Percentiles rank a stretch among this genome's conserved stretches.
These are phyloP conservation scores for Penicillium dipodomyicola DNA, from an alignment of 495 filamentous ascomycete species.

Conservation along the genomic window DNA sequence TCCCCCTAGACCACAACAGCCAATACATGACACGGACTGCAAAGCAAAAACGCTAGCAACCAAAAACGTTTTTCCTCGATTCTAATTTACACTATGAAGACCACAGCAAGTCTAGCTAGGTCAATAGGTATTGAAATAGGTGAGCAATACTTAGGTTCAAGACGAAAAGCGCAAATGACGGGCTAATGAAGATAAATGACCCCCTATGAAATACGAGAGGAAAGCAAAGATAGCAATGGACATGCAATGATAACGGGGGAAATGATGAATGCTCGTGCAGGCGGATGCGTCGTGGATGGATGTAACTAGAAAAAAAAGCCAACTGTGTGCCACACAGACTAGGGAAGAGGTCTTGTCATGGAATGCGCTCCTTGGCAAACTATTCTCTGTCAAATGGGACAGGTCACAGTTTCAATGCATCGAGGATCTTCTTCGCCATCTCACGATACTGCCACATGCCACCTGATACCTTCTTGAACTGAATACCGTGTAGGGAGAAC, in stretches of 20 bases:
- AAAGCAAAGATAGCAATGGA: slow-evolving; percentile 14
- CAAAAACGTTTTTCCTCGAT: slow-evolving; percentile 22
- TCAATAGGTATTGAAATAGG: slow-evolving; percentile 7
- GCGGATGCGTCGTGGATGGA: slow-evolving; percentile 34
- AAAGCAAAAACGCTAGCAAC: slow-evolving; percentile 15
- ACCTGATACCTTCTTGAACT: slow-evolving; percentile 96
- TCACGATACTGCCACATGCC: slow-evolving; percentile 98
- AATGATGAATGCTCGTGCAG: slow-evolving; percentile 32
- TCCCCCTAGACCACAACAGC: neutral
- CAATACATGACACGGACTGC: slow-evolving; percentile 13
- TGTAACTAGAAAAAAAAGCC: slow-evolving; percentile 7
- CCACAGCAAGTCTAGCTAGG: slow-evolving; percentile 21
- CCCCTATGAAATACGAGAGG: slow-evolving; percentile 1
- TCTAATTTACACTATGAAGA: slow-evolving; percentile 37
- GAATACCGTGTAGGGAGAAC: slow-evolving; percentile 88
- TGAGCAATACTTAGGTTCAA: neutral
- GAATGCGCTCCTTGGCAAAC: slow-evolving; percentile 7
- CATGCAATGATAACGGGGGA: slow-evolving; percentile 22
- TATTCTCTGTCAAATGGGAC: slow-evolving; percentile 1
- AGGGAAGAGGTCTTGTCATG: slow-evolving; percentile 1
- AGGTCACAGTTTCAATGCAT: slow-evolving; percentile 72
- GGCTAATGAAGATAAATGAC: slow-evolving; percentile 11
- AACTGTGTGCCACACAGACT: slow-evolving; percentile 10
- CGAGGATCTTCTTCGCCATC: slow-evolving; percentile 92
- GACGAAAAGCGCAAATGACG: slow-evolving; percentile 4